Evolutionary conservation across 2,329 filamentous ascomycete genomes (phyloP).

Genomic region (Hypoxylon sp.): DNA sequence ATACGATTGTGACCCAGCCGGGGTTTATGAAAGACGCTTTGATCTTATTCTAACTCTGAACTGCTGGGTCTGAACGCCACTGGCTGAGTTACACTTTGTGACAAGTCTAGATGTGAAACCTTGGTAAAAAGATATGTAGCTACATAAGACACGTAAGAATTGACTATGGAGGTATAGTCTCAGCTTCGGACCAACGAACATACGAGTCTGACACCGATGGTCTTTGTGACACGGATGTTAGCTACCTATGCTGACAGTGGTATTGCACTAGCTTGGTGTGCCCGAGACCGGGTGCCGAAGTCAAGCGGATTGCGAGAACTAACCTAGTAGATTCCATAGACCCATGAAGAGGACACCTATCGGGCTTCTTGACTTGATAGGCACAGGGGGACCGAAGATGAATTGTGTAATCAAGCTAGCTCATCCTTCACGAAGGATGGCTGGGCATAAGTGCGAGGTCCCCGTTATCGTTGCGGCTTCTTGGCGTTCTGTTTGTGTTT

Average conservation of each 20-base stretch:
- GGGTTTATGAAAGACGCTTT: slow-evolving; percentile 4
- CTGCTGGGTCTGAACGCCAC: too few relatives aligned
- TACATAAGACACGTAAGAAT: neutral
- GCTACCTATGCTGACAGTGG: neutral
- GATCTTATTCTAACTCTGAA: slow-evolving; percentile 4
- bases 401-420: neutral
- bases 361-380: too few relatives aligned
- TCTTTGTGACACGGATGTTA: too few relatives aligned
- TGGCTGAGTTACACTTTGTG: neutral
- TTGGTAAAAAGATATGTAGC: neutral
- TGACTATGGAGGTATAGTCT: neutral
- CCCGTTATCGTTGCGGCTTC: neutral
- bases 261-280: neutral
- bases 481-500: neutral
- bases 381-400: neutral
- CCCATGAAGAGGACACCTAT: too few relatives aligned
- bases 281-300: too few relatives aligned
- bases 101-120: neutral
- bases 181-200: neutral
- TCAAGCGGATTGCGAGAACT: too few relatives aligned
- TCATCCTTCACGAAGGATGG: neutral
- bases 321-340: too few relatives aligned
- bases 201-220: neutral
- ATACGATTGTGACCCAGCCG: neutral
- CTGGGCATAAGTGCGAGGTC: neutral